Percentiles rank a stretch among this genome's conserved stretches.
phyloP scores from a whole-genome alignment of 768 basidiomycete genomes.

The Pisolithus tinctorius region DNA sequence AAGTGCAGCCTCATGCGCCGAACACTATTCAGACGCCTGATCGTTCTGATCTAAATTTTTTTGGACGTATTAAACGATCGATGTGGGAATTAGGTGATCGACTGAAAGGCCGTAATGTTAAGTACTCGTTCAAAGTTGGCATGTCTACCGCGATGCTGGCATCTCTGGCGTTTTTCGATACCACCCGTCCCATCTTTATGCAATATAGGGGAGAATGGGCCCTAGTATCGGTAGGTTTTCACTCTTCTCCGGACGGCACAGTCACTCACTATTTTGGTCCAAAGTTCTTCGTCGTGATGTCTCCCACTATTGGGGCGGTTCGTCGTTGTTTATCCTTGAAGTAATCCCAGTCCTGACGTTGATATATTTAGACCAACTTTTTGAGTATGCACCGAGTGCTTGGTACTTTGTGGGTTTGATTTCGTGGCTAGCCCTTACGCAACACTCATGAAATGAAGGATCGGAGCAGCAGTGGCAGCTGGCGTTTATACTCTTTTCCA shows the following conservation, averaged over 20 bases:
- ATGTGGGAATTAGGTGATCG: constrained; percentile 67
- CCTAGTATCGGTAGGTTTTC: constrained; percentile 68
- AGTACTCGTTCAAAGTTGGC: constrained; percentile 85
- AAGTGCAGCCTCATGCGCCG: constrained; percentile 74
- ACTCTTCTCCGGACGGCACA: constrained; percentile 2
- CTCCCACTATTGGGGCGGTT: constrained; percentile 83
- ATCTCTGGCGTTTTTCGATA: constrained; percentile 81
- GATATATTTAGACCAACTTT: constrained; percentile 64
- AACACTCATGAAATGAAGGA: constrained; percentile 33
- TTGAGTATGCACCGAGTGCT: constrained; percentile 76
- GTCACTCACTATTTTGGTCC: constrained; percentile 4
- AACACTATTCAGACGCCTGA: constrained; percentile 80
- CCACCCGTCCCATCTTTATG: constrained; percentile 70
- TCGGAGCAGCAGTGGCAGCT: constrained; percentile 75
- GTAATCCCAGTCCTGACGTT: constrained; percentile 9
- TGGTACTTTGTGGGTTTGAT: constrained; percentile 67
- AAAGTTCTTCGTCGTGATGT: constrained; percentile 86
- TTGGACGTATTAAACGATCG: constrained; percentile 58
- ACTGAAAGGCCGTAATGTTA: constrained; percentile 67
- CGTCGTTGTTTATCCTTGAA: constrained; percentile 22
- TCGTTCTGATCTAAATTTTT: constrained; percentile 47
- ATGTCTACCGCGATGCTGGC: constrained; percentile 79
- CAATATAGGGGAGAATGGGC: constrained; percentile 93
- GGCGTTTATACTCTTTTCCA: constrained; percentile 68
- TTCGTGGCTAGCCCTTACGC: neutral